These are phyloP conservation scores for Eucalyptus fibrosa DNA, from an alignment of 345 rosid species.

Conservation along the genomic window DNA sequence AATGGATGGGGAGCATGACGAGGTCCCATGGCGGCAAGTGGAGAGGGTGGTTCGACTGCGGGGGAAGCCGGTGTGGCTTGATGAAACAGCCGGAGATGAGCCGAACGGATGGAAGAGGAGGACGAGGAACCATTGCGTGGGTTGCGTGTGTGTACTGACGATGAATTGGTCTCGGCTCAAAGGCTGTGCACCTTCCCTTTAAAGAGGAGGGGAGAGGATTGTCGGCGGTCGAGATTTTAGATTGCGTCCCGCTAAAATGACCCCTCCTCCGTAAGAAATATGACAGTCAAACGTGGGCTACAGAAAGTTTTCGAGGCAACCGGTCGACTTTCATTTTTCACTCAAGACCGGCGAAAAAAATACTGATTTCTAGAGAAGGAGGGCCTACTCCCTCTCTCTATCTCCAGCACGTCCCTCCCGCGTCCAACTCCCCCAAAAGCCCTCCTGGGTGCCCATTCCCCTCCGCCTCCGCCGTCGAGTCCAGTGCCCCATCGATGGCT, in stretches of 20 bases:
- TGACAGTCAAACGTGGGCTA: neutral
- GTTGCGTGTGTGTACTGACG: neutral
- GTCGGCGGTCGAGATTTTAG: neutral
- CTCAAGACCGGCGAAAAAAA: too few species aligned
- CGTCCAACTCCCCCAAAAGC: too few species aligned
- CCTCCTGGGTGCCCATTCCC: neutral
- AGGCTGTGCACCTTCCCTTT: neutral
- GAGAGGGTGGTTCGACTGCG: slow-evolving; percentile 30
- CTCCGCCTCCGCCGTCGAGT: neutral
- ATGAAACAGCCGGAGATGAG: slow-evolving; percentile 40
- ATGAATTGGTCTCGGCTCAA: neutral
- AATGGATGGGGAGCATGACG: slow-evolving; percentile 46
- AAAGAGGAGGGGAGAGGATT: neutral
- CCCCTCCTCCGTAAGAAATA: neutral
- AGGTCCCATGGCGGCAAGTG: slow-evolving; percentile 67
- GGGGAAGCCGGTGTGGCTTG: slow-evolving; percentile 17
- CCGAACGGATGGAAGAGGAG: neutral
- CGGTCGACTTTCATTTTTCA: too few species aligned
- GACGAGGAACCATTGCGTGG: neutral
- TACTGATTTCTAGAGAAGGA: too few species aligned
- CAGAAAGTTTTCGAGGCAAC: too few species aligned
- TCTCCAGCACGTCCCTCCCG: too few species aligned
- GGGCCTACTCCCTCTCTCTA: too few species aligned
- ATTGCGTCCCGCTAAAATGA: too few species aligned
- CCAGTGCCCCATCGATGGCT: neutral